phyloP scores from a whole-genome alignment of 371 early-diverging fungal species.

The Fennellomyces sp. region DNA sequence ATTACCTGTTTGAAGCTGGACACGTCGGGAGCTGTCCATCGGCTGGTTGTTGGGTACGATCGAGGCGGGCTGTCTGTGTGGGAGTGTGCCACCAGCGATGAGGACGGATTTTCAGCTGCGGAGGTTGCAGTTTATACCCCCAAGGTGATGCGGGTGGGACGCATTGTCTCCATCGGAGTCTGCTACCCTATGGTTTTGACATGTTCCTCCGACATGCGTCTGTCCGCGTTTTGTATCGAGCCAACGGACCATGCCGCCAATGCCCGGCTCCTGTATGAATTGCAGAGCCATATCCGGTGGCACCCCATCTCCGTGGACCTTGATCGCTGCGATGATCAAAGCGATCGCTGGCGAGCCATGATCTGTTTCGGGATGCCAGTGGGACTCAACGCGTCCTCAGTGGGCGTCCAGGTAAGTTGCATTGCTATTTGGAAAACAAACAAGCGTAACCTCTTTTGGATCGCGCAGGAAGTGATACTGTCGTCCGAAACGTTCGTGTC shows the following conservation, averaged over 20 bases:
- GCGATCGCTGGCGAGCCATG: constrained; percentile 29
- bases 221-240: constrained; percentile 30
- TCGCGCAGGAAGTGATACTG: constrained; percentile 27
- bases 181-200: constrained; percentile 33
- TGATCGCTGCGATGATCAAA: constrained; percentile 3
- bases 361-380: constrained; percentile 39
- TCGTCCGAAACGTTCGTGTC: constrained; percentile 22
- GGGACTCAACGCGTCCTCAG: constrained; percentile 27
- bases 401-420: constrained; percentile 40
- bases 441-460: not conserved
- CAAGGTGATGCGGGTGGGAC: not conserved
- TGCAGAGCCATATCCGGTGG: constrained; percentile 41
- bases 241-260: not conserved
- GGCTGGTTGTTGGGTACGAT: constrained; percentile 43
- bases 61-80: constrained; percentile 49
- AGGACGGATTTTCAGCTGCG: not conserved
- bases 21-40: not conserved
- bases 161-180: constrained; percentile 29
- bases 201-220: constrained; percentile 32
- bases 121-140: constrained; percentile 22
- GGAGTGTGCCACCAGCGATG: constrained; percentile 18
- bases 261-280: constrained; percentile 25
- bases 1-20: constrained; percentile 31
- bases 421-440: not conserved
- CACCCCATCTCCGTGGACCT: constrained; percentile 27